Evolutionary conservation across 2,329 filamentous ascomycete species (phyloP), one percentile per base, ranked within the genome.

Genomic region (Malbranchea cinnamomea): DNA sequence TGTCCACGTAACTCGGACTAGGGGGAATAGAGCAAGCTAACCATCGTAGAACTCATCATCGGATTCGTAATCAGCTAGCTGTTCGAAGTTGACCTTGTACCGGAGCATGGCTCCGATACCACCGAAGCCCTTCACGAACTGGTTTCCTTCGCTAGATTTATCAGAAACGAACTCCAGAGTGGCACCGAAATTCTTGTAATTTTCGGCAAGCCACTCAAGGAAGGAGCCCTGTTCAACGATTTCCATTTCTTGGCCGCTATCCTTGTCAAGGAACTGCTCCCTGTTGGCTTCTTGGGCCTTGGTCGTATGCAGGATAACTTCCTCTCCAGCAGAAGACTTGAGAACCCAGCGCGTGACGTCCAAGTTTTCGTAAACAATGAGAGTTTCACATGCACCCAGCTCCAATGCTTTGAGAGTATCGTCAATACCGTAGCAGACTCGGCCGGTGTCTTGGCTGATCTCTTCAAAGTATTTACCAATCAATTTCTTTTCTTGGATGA

Each of bases 71-170:
- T 95, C 89, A 59, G 78, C 79, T 59, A 98, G 71, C 62, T 98
- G 91, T 64, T 98, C 91, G 64, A 98, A 98, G 68, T 98, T 98
- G 68, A 98, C 83, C 68, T 94, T 94, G 75, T 98, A 98, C 47
- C 89, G 84, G 54, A 98, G 74, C 50, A 98, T 78, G 41, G 87
- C 87, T 44, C 89, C 89, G 47, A 98, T 93, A 52, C 89, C 89
- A 76, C 89, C 89, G 53, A 98, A 98, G 41, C 89, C 89, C 67
- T 94, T 95, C 50, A 98, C 89, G 62, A 98, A 98, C 67, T 98
- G 89, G 63, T 98, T 98, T 54, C 89, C 89, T 63, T 98, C 89
- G 37, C 82, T 92, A 37, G 87, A 95, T 42, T 84, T 78, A 56
- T 98, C 91, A 28, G 89, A 94, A 41, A 98, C 89, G 46, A 98